Percentiles rank a stretch among this genome's conserved stretches.
These are phyloP conservation scores for Sextonia rubra DNA, from an alignment of 164 flowering plant genomes.

Conservation along the genomic window DNA sequence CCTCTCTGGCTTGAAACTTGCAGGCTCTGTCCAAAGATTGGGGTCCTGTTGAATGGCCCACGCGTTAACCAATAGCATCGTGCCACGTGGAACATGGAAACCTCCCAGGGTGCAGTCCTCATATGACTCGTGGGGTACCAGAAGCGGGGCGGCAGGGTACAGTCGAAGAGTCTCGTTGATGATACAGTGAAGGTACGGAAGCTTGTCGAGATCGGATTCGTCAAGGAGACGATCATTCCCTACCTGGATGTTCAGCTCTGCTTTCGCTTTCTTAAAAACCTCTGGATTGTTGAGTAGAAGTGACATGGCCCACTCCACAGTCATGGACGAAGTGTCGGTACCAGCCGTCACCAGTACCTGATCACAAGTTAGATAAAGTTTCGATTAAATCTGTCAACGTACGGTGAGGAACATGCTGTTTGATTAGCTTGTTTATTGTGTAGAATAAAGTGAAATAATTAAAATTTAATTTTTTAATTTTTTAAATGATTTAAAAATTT, in stretches of 20 bases:
- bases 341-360: conserved; percentile 39
- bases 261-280: conserved; percentile 21
- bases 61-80: conserved; percentile 37
- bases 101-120: conserved; percentile 33
- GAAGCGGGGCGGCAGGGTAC: conserved; percentile 38
- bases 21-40: conserved; percentile 43
- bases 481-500: no score
- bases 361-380: not conserved
- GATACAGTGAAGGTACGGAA: conserved; percentile 33
- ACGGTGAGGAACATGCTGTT: no score
- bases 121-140: conserved; percentile 38
- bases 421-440: no score
- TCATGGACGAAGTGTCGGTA: conserved; percentile 29
- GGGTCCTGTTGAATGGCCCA: conserved; percentile 52
- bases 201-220: conserved; percentile 35
- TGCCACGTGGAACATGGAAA: conserved; percentile 30
- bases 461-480: no score
- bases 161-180: conserved; percentile 41
- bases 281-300: conserved; percentile 39
- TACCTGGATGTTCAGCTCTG: conserved; percentile 31
- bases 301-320: conserved; percentile 47
- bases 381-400: no score
- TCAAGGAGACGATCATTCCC: conserved; percentile 26
- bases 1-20: conserved; percentile 48
- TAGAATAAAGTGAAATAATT: no score